Percentiles rank a stretch among this genome's conserved stretches.
Conservation (phyloP, 495 filamentous ascomycete genomes). For the Penicillium fimorum region DNA sequence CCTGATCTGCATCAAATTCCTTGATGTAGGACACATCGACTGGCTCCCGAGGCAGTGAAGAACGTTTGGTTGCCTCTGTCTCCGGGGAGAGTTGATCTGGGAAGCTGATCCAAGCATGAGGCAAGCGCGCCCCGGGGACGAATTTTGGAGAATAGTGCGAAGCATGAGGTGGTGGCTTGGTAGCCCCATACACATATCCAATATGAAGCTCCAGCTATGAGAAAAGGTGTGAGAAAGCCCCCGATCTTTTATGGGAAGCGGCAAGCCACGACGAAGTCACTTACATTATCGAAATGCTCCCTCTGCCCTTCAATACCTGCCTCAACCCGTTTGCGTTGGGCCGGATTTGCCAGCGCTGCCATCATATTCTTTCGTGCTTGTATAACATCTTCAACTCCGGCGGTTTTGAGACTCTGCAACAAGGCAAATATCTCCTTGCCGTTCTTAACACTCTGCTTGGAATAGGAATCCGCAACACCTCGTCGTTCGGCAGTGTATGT, state of each 20-base stretch:
- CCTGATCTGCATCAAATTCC: conserved; percentile 14
- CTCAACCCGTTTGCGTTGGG: conserved; percentile 7
- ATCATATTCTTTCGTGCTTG: conserved; percentile 12
- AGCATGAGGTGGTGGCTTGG: conserved; percentile 22
- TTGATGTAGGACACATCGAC: conserved; percentile 23
- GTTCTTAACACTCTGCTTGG: conserved; percentile 32
- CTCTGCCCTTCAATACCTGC: conserved; percentile 26
- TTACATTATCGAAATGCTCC: conserved; percentile 32
- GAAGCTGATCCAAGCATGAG: conserved; percentile 26
- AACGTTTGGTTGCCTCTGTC: background rate
- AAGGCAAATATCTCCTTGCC: conserved; percentile 28
- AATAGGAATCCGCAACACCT: conserved; percentile 29
- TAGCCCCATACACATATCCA: conserved; percentile 30
- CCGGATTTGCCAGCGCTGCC: conserved; percentile 3
- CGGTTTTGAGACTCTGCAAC: conserved; percentile 24
- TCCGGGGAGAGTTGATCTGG: background rate
- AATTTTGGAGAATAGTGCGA: conserved; percentile 26
- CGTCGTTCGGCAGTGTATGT: conserved; percentile 25
- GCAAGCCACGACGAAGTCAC: background rate
- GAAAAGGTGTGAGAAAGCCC: background rate
- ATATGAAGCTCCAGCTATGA: conserved; percentile 29
- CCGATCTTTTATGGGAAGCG: background rate
- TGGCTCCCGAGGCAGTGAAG: background rate
- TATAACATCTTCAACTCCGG: conserved; percentile 12
- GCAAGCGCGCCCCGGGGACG: conserved; percentile 21